Evolutionary conservation across 768 basidiomycete species (phyloP), one percentile per base, ranked within the genome.

Genomic region (Tylopilus vinaceipallidus): DNA sequence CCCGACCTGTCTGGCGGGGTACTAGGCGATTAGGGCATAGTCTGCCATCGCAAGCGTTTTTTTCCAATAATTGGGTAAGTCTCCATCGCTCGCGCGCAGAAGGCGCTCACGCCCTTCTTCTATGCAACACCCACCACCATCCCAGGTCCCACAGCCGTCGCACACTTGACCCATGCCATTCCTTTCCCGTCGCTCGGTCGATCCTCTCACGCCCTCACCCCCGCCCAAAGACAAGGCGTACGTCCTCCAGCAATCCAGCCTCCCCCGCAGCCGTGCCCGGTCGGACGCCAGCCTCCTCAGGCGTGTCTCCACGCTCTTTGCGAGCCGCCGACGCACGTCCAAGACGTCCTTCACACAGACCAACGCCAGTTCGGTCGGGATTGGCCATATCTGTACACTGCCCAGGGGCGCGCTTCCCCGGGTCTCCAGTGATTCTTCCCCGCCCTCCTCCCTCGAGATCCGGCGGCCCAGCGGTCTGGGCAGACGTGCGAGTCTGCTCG

Each of bases 391-490:
- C 29, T 55, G 41, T 23, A 17, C 68, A 0, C 41, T 42, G 8
- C 52, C 57, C 4, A 38, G 54, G 33, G 13, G 44, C 12, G 11
- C 33, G 4, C 55, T 66, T 30, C 49, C 67, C 2, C 52, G 65
- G 24, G 17, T 52, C n/a, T 67, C 66, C 13, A 61, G 50, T 45
- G 52, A 51, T 34, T 57, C 61, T 2, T 56, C 54, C 6, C 43
- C 57, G 8, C 42, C 45, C 11, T 58, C 63, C 23, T 69, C 68
- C 16, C 63, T 67, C 2, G 66, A 67, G 50, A 67, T 67, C 32
- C 63, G 66, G 29, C 62, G 65, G 13, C 66, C 66, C 10, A 67
- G 66, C 17, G 66, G 66, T 26, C 33, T 67, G 16, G 66, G 66
- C 26, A 54, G 67, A 40, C 61, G 68, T 3, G 66, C 66, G 3